Evolutionary conservation across 257 asterid species (phyloP).

Genomic region (Nicotiana paniculata): DNA sequence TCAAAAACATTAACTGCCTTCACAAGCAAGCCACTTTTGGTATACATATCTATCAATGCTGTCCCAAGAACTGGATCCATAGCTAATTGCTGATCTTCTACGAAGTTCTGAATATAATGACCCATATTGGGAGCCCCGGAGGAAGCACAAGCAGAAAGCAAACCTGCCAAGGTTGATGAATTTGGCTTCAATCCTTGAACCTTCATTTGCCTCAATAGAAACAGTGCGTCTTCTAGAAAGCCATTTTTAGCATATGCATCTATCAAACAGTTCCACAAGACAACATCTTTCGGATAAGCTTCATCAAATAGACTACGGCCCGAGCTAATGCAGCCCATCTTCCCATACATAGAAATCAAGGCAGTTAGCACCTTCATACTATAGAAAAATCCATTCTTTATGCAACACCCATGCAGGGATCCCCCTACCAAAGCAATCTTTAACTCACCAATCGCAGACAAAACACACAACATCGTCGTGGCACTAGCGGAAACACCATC

Average conservation of each 20-base stretch:
- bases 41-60: constrained; percentile 46
- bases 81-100: constrained; percentile 23
- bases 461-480: constrained; percentile 32
- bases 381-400: constrained; percentile 45
- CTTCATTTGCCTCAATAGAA: constrained; percentile 37
- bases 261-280: constrained; percentile 66
- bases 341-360: constrained; percentile 53
- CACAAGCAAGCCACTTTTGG: constrained; percentile 49
- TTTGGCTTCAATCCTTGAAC: constrained; percentile 26
- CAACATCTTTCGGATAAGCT: constrained; percentile 36
- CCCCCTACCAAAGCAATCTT: constrained; percentile 18
- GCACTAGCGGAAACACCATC: constrained; percentile 19
- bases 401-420: constrained; percentile 37
- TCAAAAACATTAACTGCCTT: constrained; percentile 41
- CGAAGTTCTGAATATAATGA: constrained; percentile 24
- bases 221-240: constrained; percentile 34
- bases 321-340: constrained; percentile 21
- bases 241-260: constrained; percentile 49
- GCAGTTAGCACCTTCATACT: constrained; percentile 34
- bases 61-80: constrained; percentile 55
- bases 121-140: constrained; percentile 36
- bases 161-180: constrained; percentile 49
- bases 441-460: constrained; percentile 33
- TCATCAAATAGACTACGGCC: constrained; percentile 46
- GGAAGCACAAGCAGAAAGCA: constrained; percentile 49